Percentiles rank a stretch among this genome's conserved stretches.
These are phyloP conservation scores for Mitragyna speciosa DNA, from an alignment of 257 asterid species.

Conservation along the genomic window DNA sequence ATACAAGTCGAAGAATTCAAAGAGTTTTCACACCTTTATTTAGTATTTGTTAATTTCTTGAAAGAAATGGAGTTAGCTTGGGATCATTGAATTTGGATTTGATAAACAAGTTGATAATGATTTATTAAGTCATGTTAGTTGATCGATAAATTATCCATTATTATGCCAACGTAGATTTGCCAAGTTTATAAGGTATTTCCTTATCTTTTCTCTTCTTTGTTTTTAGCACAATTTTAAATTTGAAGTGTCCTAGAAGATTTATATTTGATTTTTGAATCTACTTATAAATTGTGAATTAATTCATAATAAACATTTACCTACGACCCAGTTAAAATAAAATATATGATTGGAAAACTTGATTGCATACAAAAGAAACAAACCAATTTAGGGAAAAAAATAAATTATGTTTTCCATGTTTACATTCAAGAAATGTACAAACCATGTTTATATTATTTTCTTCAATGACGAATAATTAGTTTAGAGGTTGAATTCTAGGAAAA, in stretches of 20 bases:
- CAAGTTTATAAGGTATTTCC: background rate
- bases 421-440: too few relatives aligned
- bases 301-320: background rate
- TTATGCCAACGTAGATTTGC: background rate
- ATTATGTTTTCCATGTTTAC: too few relatives aligned
- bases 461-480: too few relatives aligned
- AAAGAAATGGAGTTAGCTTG: background rate
- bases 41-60: background rate
- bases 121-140: background rate
- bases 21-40: background rate
- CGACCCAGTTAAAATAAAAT: background rate
- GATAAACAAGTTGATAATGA: background rate
- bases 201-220: background rate
- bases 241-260: slow-evolving; percentile 9
- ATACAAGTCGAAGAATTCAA: background rate
- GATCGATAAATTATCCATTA: background rate
- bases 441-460: too few relatives aligned
- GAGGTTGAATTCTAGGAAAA: background rate
- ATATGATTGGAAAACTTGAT: background rate
- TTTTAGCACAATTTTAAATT: background rate
- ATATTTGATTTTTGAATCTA: background rate
- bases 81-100: background rate
- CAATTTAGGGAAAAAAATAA: background rate
- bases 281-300: background rate
- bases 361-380: background rate